Evolutionary conservation across 352 stramenopile species (phyloP), one percentile per base, ranked within the genome.

Genomic region (Globisporangium barbulae): DNA sequence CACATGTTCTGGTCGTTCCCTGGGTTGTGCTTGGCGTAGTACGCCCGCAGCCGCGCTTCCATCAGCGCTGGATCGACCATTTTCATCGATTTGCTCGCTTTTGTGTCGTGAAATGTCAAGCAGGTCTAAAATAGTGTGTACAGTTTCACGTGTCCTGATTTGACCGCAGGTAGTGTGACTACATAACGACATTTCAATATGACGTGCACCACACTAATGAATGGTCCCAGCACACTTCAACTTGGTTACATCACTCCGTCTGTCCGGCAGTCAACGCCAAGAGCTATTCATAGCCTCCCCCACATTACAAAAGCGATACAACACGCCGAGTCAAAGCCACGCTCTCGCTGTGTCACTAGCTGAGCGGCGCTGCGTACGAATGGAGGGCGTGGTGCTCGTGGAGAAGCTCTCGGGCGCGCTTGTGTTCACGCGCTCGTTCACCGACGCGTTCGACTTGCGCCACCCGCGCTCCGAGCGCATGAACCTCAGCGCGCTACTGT

Each of bases 1-100:
- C 58, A 89, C 82, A 95, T 92, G 71, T 92, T 92, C 65, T 89
- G 75, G 44, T 86, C 53, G 59, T 92, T 92, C 21, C 63, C 78
- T 13, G 86, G 84, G 58, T 95, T 95, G 69, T 91, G 70, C 63
- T 73, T 65, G 35, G 72, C 68, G 78, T 95, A 95, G 71, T 84
- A 95, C 60, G 78, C 71, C 45, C 76, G 81, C 74, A 93, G 72
- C 25, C 75, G 73, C 63, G 66, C 63, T 68, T 89, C 78, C 69
- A 90, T 69, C 3, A 70, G 49, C 28, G 39, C 52, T 13, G 59
- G 39, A 49, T 48, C 35, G 35, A 52, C 35, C 21, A 28, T 37
- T 52, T 54, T 37, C 48, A 12, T 7, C 48, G 12, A 42, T 42
- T 42, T 17, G 37, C n/a, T 54, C 21, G 15, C 22, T 31, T 53